Base-by-base conservation (phyloP, 2,329 filamentous ascomycete genomes). In the Huntiella decipiens region DNA sequence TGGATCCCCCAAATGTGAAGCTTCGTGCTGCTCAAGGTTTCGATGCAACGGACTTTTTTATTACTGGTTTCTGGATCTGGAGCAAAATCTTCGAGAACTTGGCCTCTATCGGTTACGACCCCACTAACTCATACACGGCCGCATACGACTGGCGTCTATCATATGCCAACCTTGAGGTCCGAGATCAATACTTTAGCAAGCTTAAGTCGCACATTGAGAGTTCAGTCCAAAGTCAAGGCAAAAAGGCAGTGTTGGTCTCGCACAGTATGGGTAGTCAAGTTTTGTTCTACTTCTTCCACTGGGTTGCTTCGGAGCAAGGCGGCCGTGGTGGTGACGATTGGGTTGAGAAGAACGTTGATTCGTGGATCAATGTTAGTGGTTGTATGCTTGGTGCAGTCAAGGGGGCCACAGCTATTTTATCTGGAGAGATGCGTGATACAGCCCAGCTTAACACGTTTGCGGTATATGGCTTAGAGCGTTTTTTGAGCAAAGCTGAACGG, bases 221-320 rank as follows among this genome's bases (percentile, higher is more conserved):
- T 22, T 85, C 82, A 0, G 72, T 82, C 35, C 63, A 70, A n/a
- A 73, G 84, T 2, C 74, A 77, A 4, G 74, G 75, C 31, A 76
- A 79, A 55, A 98, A 98, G 56, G 79, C 81, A 7, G 82, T 87
- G 0, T 65, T 98, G 11, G 74, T 88, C 5, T 94, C 86, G 1
- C 91, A 98, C 67, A 94, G 85, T 57, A 98, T 98, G 91, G 91
- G 91, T 39, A 91, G 85, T 39, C 91, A 96, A 58, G 88, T 98
- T 1, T 66, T 92, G 4, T 88, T 92, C 60, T 92, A 81, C 59
- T 82, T 79, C 54, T 73, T 87, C 50, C 76, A 79, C 53, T 81
- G 77, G 77, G 91, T 93, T 1, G 83, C 93, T 12, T 74, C 74
- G 45, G 72, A 79, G 2, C 68, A 77, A 45, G 83, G 83, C 4